Evolutionary conservation across 192 early-diverging fungal species (phyloP).

Genomic region (Glomus cerebriforme): DNA sequence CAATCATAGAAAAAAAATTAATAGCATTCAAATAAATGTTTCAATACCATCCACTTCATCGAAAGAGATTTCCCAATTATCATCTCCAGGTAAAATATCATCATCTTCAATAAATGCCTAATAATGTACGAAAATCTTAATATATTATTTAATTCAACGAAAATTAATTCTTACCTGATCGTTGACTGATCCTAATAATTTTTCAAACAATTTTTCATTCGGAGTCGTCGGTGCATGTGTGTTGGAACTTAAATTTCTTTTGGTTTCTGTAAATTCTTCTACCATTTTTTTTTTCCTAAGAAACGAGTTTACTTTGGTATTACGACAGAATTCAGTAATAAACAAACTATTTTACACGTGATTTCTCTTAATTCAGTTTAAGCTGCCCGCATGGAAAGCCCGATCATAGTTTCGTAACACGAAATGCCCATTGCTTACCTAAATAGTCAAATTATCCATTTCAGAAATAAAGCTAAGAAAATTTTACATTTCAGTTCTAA

Average conservation of each 20-base stretch:
- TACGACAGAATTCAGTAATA: no score
- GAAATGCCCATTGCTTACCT: not conserved
- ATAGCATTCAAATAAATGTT: not conserved
- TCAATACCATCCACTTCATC: slow-evolving; percentile 60
- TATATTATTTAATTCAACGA: not conserved
- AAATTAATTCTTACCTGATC: not conserved
- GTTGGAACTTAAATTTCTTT: not conserved
- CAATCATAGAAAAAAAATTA: not conserved
- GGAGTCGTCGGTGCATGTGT: not conserved
- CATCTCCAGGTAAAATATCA: not conserved
- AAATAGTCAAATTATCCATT: not conserved
- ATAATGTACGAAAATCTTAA: not conserved
- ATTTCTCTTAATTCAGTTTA: not conserved
- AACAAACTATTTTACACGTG: not conserved
- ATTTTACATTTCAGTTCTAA: not conserved
- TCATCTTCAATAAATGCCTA: not conserved
- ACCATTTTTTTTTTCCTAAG: not conserved
- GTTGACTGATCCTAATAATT: slow-evolving; percentile 8
- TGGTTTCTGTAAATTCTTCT: not conserved
- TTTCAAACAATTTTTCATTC: slow-evolving; percentile 27
- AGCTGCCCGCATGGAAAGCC: not conserved
- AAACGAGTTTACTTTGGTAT: not conserved
- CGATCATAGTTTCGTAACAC: not conserved
- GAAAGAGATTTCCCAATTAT: slow-evolving; percentile 51
- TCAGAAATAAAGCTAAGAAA: not conserved